Conservation (phyloP, 2,329 filamentous ascomycete species). For the Periconia digitata region DNA sequence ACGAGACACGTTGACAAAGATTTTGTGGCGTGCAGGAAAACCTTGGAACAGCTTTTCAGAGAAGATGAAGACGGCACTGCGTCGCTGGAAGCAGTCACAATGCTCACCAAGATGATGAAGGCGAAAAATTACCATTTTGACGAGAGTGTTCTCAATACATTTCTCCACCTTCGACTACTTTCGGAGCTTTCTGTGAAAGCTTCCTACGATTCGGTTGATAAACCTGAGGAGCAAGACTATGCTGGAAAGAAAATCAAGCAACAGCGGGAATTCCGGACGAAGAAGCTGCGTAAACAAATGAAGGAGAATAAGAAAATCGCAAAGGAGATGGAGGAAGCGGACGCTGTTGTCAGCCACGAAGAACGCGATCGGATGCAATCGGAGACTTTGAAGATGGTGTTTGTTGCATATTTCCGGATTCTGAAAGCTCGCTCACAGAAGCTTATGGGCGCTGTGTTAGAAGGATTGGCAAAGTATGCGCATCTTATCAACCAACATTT, state of each 20-base stretch:
- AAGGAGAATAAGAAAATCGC: slow-evolving; percentile 86
- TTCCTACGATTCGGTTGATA: slow-evolving; percentile 76
- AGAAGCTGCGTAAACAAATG: slow-evolving; percentile 77
- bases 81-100: slow-evolving; percentile 80
- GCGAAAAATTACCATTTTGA: slow-evolving; percentile 78
- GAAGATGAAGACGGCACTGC: slow-evolving; percentile 89
- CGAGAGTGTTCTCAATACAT: slow-evolving; percentile 85
- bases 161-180: slow-evolving; percentile 84
- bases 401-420: slow-evolving; percentile 92
- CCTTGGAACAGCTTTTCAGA: slow-evolving; percentile 78
- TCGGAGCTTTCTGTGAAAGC: slow-evolving; percentile 85
- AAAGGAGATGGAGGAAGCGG: slow-evolving; percentile 90
- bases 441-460: slow-evolving; percentile 95
- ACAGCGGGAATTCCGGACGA: slow-evolving; percentile 85
- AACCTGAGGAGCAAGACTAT: slow-evolving; percentile 49
- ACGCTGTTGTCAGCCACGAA: slow-evolving; percentile 88
- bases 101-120: slow-evolving; percentile 95
- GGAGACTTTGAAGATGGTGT: slow-evolving; percentile 94
- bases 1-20: slow-evolving; percentile 70
- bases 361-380: slow-evolving; percentile 92
- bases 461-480: slow-evolving; percentile 89
- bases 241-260: slow-evolving; percentile 65
- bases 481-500: slow-evolving; percentile 99
- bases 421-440: slow-evolving; percentile 78
- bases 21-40: slow-evolving; percentile 74